Base-by-base conservation (phyloP, 305 asterid genomes). In the Fraxinus baroniana region DNA sequence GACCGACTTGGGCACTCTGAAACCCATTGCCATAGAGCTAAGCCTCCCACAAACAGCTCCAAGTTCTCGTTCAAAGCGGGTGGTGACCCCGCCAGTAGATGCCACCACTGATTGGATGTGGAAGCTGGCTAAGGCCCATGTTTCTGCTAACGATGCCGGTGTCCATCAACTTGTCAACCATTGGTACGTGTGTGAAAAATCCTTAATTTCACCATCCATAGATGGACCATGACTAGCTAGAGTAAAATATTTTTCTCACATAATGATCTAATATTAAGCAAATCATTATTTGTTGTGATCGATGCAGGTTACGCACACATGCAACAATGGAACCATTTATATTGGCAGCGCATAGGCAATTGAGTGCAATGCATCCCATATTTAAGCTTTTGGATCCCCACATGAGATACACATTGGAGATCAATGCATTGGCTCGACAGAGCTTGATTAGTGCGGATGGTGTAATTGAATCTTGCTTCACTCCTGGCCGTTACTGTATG, bases 131-230 rank as follows among this genome's bases (percentile, higher is more conserved):
- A 96, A 94, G 85, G 95, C 98, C 73, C 98, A 94, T 46, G 98
- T 94, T 79, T 94, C 97, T 77, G 88, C 99, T 41, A 96, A 96
- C 12, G 99, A 96, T 79, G 99, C 99, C 24, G 99, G 98, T 8
- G 98, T 94, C 24, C 99, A 96, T 80, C 99, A 96, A 86, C 95
- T 93, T 4, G 98, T 94, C 80, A 91, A 96, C 89, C 99, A 96
- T 85, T 96, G 98, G 99, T 96, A 91, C 3, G 90, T 74, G 9
- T 26, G 15, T 2, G 35, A 4, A 46, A 46, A 66, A 17, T 13
- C 73, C 52, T 70, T 39, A 0, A 3, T 60, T 57, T 20, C 13
- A 2, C 12, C 13, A 20, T 57, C 68, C 1, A 18, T 55, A 55
- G 9, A n/a, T 17, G 24, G 68, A 57, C 12, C 68, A 18, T 6